phyloP scores from a whole-genome alignment of 2,329 filamentous ascomycete genomes.

The Colletotrichum sp. region DNA sequence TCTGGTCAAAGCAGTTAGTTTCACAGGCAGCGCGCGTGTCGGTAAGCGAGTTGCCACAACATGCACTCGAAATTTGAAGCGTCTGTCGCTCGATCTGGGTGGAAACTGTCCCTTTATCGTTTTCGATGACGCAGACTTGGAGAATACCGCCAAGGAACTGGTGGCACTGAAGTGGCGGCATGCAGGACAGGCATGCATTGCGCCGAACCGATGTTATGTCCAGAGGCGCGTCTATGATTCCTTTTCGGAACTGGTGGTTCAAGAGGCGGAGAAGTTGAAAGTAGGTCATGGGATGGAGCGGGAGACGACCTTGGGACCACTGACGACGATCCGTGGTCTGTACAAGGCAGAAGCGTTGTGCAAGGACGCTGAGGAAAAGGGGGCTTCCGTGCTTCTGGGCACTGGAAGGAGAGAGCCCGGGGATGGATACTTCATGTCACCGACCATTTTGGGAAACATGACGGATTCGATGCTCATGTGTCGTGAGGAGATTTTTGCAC shows the following conservation, averaged over 20 bases:
- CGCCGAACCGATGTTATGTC: slow-evolving; percentile 63
- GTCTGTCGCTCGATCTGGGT: slow-evolving; percentile 70
- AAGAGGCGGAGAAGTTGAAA: slow-evolving; percentile 17
- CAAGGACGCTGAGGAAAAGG: slow-evolving; percentile 66
- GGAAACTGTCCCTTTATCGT: slow-evolving; percentile 70
- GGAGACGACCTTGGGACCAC: slow-evolving; percentile 36
- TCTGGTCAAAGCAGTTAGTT: slow-evolving; percentile 74
- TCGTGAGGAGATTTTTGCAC: slow-evolving; percentile 78
- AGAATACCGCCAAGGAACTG: slow-evolving; percentile 62
- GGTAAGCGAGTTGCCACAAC: slow-evolving; percentile 69
- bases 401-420: slow-evolving; percentile 58
- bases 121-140: slow-evolving; percentile 69
- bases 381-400: slow-evolving; percentile 64
- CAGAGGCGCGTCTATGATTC: slow-evolving; percentile 53
- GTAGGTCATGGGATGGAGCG: slow-evolving; percentile 27
- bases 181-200: slow-evolving; percentile 65
- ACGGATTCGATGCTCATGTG: slow-evolving; percentile 69
- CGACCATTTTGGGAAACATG: slow-evolving; percentile 74
- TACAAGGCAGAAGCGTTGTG: slow-evolving; percentile 56
- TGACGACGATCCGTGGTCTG: slow-evolving; percentile 36
- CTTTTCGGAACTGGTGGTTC: slow-evolving; percentile 59
- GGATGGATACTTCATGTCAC: slow-evolving; percentile 75
- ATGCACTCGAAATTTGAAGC: slow-evolving; percentile 68
- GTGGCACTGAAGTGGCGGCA: slow-evolving; percentile 59
- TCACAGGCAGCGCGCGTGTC: slow-evolving; percentile 76